Conservation (phyloP, 352 stramenopile genomes). For the Phytophthora litchii region DNA sequence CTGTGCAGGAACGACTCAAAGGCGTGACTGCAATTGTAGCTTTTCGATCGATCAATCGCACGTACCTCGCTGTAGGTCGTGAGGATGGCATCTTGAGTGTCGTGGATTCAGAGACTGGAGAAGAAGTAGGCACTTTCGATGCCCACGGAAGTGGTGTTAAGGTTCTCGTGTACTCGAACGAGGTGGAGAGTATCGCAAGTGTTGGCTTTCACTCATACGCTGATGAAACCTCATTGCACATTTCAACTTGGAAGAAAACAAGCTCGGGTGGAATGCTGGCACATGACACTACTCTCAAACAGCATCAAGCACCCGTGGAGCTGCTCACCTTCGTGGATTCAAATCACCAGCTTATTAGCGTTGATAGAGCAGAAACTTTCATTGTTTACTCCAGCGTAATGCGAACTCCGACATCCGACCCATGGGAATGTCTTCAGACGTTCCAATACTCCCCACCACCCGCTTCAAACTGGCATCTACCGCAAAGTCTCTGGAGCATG, state of each 20-base stretch:
- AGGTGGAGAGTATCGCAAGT: conserved; percentile 61
- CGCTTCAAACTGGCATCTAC: conserved; percentile 25
- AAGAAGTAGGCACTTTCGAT: conserved; percentile 56
- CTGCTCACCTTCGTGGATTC: conserved; percentile 60
- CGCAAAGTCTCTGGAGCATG: conserved; percentile 39
- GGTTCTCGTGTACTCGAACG: conserved; percentile 48
- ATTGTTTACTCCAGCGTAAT: conserved; percentile 57
- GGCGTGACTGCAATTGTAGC: conserved; percentile 51
- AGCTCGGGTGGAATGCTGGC: conserved; percentile 32
- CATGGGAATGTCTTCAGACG: conserved; percentile 55
- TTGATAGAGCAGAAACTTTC: conserved; percentile 51
- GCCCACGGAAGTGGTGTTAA: conserved; percentile 67
- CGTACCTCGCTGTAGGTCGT: conserved; percentile 53
- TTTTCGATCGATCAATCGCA: conserved; percentile 58
- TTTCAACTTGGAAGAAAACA: conserved; percentile 57
- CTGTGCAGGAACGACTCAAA: conserved; percentile 55
- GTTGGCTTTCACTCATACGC: conserved; percentile 65
- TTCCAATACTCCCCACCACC: conserved; percentile 33
- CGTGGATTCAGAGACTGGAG: conserved; percentile 54
- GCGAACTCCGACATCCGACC: conserved; percentile 47
- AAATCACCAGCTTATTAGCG: conserved; percentile 61
- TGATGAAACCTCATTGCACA: conserved; percentile 68
- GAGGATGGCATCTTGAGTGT: conserved; percentile 64
- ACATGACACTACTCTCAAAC: conserved; percentile 42
- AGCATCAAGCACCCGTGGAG: conserved; percentile 47